These are phyloP conservation scores for Ambrosiella xylebori DNA, from an alignment of 2,329 filamentous ascomycete species.

Conservation along the genomic window DNA sequence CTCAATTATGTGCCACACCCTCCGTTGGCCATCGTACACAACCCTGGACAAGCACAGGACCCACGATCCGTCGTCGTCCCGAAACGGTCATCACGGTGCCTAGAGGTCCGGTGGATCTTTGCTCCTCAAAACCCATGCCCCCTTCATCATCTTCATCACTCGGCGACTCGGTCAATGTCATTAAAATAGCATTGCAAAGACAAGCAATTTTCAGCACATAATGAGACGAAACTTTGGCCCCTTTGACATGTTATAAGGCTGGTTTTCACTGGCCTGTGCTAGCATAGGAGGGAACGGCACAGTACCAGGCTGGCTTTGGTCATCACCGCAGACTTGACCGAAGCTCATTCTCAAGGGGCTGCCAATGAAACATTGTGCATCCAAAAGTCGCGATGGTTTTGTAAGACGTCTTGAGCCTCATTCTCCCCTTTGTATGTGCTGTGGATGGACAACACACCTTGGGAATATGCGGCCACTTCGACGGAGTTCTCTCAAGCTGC, in stretches of 20 bases:
- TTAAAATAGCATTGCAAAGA: too few relatives aligned
- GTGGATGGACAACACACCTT: not conserved
- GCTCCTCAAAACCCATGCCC: not conserved
- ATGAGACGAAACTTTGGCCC: not conserved
- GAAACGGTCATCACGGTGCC: not conserved
- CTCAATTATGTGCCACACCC: conserved; percentile 1
- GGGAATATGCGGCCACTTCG: not conserved
- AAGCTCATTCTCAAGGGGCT: not conserved
- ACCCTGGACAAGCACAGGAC: not conserved
- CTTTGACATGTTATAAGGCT: conserved; percentile 1
- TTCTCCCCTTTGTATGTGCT: not conserved
- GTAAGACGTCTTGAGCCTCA: not conserved
- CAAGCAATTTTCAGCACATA: not conserved
- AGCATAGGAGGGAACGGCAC: not conserved
- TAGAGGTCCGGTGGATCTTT: not conserved
- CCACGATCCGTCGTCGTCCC: not conserved
- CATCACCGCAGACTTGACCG: conserved; percentile 2
- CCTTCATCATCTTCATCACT: not conserved
- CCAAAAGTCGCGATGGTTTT: not conserved
- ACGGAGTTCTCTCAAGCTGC: not conserved
- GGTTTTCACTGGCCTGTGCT: not conserved
- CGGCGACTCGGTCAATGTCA: not conserved
- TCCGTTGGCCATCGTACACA: not conserved
- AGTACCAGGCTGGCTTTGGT: not conserved
- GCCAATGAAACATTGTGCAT: not conserved